These are phyloP conservation scores for Lentinula lateritia DNA, from an alignment of 768 basidiomycete genomes.

Conservation along the genomic window DNA sequence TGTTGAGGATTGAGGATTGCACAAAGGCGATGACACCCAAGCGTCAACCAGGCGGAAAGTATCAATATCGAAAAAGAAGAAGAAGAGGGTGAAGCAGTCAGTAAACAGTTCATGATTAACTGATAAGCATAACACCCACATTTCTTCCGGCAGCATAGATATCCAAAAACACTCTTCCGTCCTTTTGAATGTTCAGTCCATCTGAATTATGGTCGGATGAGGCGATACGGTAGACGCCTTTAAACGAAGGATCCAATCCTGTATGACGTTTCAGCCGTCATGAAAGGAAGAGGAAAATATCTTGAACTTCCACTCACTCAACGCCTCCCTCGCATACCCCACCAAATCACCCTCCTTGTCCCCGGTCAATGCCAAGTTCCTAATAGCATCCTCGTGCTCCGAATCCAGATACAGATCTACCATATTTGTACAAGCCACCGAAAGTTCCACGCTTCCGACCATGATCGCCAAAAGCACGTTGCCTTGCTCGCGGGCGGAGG, in stretches of 20 bases:
- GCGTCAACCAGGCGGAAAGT: no score
- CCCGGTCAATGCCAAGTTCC: slow-evolving; percentile 24
- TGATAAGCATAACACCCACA: slow-evolving; percentile 32
- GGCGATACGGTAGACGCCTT: slow-evolving; percentile 60
- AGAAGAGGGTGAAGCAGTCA: neutral
- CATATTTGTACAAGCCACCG: slow-evolving; percentile 62
- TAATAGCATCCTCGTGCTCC: slow-evolving; percentile 32
- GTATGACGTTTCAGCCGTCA: neutral
- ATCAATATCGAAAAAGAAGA: no score
- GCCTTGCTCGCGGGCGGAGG: slow-evolving; percentile 54
- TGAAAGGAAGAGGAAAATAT: slow-evolving; percentile 1
- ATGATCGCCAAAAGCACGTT: slow-evolving; percentile 70
- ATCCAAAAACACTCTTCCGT: slow-evolving; percentile 58
- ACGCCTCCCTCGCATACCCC: slow-evolving; percentile 60
- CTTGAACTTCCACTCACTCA: slow-evolving; percentile 45
- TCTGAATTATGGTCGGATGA: slow-evolving; percentile 39
- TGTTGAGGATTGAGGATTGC: neutral
- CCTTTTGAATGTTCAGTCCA: slow-evolving; percentile 35
- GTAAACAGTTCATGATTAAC: neutral
- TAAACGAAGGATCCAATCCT: slow-evolving; percentile 74
- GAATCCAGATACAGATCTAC: slow-evolving; percentile 60
- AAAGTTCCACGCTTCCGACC: slow-evolving; percentile 65
- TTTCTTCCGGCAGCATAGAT: slow-evolving; percentile 49
- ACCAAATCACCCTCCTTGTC: slow-evolving; percentile 37
- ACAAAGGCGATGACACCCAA: no score